Base-by-base conservation (phyloP, 176 grass and related monocot genomes). In the Ensete ventricosum region DNA sequence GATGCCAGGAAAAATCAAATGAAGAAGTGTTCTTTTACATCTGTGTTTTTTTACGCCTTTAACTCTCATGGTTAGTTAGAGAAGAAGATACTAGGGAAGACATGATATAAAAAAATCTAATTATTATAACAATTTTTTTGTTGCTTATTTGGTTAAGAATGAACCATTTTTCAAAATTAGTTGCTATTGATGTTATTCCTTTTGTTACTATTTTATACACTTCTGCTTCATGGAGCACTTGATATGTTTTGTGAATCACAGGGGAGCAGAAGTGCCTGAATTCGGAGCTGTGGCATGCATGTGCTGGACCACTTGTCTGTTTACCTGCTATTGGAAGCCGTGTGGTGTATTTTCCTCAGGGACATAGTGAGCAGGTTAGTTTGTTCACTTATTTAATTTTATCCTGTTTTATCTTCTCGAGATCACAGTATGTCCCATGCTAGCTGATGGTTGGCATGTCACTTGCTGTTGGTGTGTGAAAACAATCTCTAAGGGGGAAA, bases 241-340 rank as follows among this genome's bases (percentile, higher is more conserved):
- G 81, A 83, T 88, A 79, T 85, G 71, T 85, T 59, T 80, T 89
- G 72, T 69, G 77, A 83, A 80, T 87, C 88, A 72, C 87, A 96
- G 93, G 89, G 83, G 89, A 96, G 73, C 93, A 92, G 71, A 96
- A 87, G 80, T 88, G 87, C 79, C 89, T 96, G 54, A 96, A 96
- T 91, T 96, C 93, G 9, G 89, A 96, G 87, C 76, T 96, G 74
- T 96, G 93, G 93, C 93, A 96, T 88, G 93, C 93, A 78, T 96
- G 93, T 83, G 93, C 93, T 64, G 93, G 93, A 75, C 93, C 93
- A 69, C 89, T 96, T 57, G 93, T 96, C 54, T 96, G 89, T 80
- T 77, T 96, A 74, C 93, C 93, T 43, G 79, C 87, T 75, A 79
- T 96, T 19, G 87, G 93, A 51, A 96, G 89, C 71, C 83, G 93